A percentile compares a stretch with the other conserved stretches of the same genome.
These are phyloP conservation scores for Onygenales sp. DNA, from an alignment of 2,329 filamentous ascomycete species.

Conservation along the genomic window DNA sequence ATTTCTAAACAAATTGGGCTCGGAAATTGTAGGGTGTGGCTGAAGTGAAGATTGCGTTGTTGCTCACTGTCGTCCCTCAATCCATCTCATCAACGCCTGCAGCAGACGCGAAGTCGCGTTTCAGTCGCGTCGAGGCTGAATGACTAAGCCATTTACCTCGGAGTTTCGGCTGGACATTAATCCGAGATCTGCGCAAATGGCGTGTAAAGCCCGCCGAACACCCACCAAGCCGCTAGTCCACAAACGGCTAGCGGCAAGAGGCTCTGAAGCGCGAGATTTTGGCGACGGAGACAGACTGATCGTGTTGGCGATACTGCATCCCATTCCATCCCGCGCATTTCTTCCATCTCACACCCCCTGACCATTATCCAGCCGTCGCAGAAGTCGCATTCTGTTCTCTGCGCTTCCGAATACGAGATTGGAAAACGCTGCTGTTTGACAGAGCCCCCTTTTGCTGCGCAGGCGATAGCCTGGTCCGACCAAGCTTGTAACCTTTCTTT, in stretches of 20 bases:
- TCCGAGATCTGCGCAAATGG: neutral
- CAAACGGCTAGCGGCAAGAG: constrained; percentile 7
- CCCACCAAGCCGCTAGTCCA: constrained; percentile 3
- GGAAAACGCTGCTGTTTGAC: constrained; percentile 1
- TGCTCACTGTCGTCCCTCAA: too few species aligned
- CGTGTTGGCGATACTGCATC: constrained; percentile 3
- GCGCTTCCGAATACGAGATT: neutral
- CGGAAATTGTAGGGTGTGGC: neutral
- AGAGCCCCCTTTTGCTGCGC: constrained; percentile 1
- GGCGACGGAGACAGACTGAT: constrained; percentile 6
- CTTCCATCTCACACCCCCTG: neutral
- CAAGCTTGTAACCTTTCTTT: constrained; percentile 8
- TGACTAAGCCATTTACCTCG: neutral
- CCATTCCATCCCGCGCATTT: neutral
- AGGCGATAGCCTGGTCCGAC: constrained; percentile 7
- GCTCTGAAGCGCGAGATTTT: constrained; percentile 14
- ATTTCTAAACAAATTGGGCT: neutral
- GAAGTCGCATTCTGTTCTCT: neutral
- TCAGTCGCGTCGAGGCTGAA: neutral
- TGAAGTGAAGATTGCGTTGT: neutral
- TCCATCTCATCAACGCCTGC: neutral
- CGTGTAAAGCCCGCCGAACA: neutral
- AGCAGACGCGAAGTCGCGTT: neutral
- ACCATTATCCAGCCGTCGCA: neutral
- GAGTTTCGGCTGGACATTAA: neutral